Conservation (phyloP, 2,329 filamentous ascomycete species). For the Mollisia scopiformis region DNA sequence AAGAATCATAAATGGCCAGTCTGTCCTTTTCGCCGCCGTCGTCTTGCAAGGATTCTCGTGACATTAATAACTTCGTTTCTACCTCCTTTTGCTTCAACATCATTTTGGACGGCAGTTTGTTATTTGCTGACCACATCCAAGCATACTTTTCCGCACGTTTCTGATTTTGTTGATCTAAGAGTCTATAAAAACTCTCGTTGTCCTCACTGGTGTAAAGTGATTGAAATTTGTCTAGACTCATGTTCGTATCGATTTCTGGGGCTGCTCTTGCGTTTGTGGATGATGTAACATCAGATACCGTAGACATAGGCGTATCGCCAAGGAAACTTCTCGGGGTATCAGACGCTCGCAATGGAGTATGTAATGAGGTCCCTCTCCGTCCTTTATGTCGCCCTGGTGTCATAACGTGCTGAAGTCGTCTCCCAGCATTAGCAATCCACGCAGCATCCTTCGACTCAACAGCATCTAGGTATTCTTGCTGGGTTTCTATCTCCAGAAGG, state of each 20-base stretch:
- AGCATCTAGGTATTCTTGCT: conserved; percentile 91
- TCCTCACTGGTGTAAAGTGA: conserved; percentile 96
- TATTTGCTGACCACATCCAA: conserved; percentile 86
- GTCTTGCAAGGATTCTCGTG: conserved; percentile 50
- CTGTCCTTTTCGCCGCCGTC: conserved; percentile 59
- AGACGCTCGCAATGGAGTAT: conserved; percentile 36
- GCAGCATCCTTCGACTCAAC: conserved; percentile 80
- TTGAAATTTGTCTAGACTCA: conserved; percentile 86
- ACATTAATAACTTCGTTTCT: conserved; percentile 53
- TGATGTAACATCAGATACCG: conserved; percentile 44
- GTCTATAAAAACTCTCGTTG: conserved; percentile 93
- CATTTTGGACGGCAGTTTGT: conserved; percentile 82
- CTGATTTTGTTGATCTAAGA: conserved; percentile 88
- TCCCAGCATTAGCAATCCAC: conserved; percentile 85
- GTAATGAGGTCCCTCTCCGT: conserved; percentile 37
- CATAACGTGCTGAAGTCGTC: conserved; percentile 76
- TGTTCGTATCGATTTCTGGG: conserved; percentile 67
- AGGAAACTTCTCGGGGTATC: conserved; percentile 68
- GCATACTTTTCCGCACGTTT: conserved; percentile 83
- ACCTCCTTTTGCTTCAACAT: conserved; percentile 70
- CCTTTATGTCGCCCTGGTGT: conserved; percentile 65
- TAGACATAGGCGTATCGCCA: conserved; percentile 74
- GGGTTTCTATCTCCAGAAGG: conserved; percentile 79
- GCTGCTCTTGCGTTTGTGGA: conserved; percentile 42
- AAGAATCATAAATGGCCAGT: conserved; percentile 66